A percentile compares a stretch with the other conserved stretches of the same genome.
Evolutionary conservation across 1,139 yeast genomes (phyloP).

Genomic region (Kodamaea anthophila): DNA sequence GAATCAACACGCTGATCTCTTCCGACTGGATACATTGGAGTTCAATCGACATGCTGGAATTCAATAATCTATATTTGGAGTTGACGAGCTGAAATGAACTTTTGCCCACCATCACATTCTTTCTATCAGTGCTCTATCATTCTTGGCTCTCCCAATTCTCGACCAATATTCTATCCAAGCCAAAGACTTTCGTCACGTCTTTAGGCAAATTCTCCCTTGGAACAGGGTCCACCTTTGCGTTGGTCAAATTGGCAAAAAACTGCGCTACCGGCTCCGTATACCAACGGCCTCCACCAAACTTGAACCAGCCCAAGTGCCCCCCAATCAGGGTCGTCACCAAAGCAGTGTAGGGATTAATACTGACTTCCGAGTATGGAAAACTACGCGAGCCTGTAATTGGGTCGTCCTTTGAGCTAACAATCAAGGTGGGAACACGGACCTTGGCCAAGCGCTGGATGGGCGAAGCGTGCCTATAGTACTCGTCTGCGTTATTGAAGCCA

Average conservation of each 20-base stretch:
- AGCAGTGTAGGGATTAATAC: slow-evolving; percentile 61
- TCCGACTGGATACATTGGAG: too few species aligned
- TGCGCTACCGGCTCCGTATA: slow-evolving; percentile 34
- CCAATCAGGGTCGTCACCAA: slow-evolving; percentile 70
- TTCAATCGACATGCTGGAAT: too few species aligned
- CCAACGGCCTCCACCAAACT: slow-evolving; percentile 49
- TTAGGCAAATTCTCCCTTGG: slow-evolving; percentile 20
- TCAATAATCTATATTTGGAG: too few species aligned
- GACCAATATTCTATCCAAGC: slow-evolving; percentile 23
- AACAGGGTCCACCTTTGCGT: slow-evolving; percentile 19
- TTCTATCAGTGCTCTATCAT: too few species aligned
- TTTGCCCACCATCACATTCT: too few species aligned
- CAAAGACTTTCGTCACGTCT: slow-evolving; percentile 25
- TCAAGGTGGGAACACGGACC: slow-evolving; percentile 48
- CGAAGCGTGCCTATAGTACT: slow-evolving; percentile 68
- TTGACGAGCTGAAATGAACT: too few species aligned
- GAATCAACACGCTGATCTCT: too few species aligned
- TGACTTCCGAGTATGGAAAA: slow-evolving; percentile 56
- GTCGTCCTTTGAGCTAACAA: slow-evolving; percentile 49
- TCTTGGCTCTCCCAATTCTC: background rate
- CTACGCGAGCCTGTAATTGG: slow-evolving; percentile 50
- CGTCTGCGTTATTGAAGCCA: slow-evolving; percentile 65
- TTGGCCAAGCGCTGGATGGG: slow-evolving; percentile 49
- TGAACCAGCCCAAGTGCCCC: slow-evolving; percentile 74
- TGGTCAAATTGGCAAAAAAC: slow-evolving; percentile 29